phyloP scores from a whole-genome alignment of 2,329 filamentous ascomycete species.

The Akanthomyces uredinophilus region DNA sequence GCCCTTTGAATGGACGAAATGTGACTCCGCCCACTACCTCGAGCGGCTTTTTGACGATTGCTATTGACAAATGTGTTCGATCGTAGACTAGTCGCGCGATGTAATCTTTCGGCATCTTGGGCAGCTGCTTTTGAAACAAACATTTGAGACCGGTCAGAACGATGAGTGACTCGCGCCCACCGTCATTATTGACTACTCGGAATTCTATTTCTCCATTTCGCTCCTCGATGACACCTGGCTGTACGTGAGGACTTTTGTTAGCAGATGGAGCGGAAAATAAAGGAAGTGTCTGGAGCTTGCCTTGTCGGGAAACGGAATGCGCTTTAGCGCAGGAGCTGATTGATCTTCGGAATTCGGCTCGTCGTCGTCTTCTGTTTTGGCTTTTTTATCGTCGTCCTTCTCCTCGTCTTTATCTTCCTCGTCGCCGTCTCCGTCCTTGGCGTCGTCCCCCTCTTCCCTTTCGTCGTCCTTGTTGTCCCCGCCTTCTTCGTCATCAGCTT shows the following conservation, averaged over 20 bases:
- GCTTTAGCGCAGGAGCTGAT: constrained; percentile 41
- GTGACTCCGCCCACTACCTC: constrained; percentile 97
- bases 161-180: constrained; percentile 79
- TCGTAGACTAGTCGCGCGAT: constrained; percentile 97
- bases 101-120: constrained; percentile 99
- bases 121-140: constrained; percentile 96
- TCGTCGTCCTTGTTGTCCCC: constrained; percentile 2
- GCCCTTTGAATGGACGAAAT: constrained; percentile 87
- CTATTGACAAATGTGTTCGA: constrained; percentile 90
- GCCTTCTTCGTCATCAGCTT: constrained; percentile 7
- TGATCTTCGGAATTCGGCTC: constrained; percentile 38
- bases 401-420: constrained; percentile 1
- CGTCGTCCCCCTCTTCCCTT: constrained; percentile 7
- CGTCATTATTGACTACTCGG: constrained; percentile 96
- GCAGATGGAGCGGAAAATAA: neutral
- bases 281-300: constrained; percentile 34
- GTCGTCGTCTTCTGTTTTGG: constrained; percentile 4
- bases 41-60: constrained; percentile 92
- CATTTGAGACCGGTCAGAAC: constrained; percentile 94
- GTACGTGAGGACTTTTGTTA: constrained; percentile 14
- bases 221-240: constrained; percentile 90
- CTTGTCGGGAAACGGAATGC: constrained; percentile 87
- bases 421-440: neutral
- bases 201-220: constrained; percentile 93
- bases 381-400: neutral